These are phyloP conservation scores for Sabuloglossum arenarium DNA, from an alignment of 495 filamentous ascomycete species.

Conservation along the genomic window DNA sequence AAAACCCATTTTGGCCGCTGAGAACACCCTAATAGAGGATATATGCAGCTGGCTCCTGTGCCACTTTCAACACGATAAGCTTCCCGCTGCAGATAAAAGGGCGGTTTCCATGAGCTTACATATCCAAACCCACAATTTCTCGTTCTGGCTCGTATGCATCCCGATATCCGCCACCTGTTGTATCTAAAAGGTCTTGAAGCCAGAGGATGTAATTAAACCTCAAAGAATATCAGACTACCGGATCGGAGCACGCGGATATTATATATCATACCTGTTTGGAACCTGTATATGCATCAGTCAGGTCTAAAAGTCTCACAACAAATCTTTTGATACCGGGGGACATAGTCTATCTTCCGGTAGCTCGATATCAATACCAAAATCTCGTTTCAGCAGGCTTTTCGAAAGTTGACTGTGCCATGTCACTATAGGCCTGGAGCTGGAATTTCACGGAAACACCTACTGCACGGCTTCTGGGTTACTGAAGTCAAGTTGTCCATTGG, in stretches of 20 bases:
- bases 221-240: conserved; percentile 1
- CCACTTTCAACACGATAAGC: conserved; percentile 25
- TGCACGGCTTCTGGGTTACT: conserved; percentile 54
- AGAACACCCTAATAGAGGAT: conserved; percentile 61
- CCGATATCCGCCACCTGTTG: conserved; percentile 30
- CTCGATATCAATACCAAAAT: conserved; percentile 52
- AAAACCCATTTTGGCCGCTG: conserved; percentile 51
- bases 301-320: background rate
- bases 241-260: background rate
- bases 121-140: conserved; percentile 54
- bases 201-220: conserved; percentile 79
- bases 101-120: conserved; percentile 21
- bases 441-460: conserved; percentile 15
- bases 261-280: conserved; percentile 33
- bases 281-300: conserved; percentile 24
- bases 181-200: conserved; percentile 71
- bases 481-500: conserved; percentile 58
- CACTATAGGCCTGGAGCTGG: background rate
- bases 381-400: conserved; percentile 48
- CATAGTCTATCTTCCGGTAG: conserved; percentile 66
- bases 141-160: conserved; percentile 34
- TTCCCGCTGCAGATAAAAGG: background rate
- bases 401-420: conserved; percentile 41
- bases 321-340: conserved; percentile 45
- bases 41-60: conserved; percentile 78